Conservation (phyloP, 2,329 filamentous ascomycete species). For the Acarospora socialis region DNA sequence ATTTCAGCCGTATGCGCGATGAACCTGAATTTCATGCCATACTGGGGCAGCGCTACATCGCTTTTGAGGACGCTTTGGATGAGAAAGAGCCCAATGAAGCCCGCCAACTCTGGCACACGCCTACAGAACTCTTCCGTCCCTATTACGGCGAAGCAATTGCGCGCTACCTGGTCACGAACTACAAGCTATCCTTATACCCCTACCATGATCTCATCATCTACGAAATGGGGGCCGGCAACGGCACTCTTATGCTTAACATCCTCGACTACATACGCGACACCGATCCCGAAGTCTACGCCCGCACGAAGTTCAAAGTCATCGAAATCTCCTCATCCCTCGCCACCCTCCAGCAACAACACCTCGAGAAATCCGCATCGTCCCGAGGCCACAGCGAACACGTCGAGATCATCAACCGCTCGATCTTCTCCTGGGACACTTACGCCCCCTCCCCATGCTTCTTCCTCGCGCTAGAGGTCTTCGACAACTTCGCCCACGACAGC, state of each 20-base stretch:
- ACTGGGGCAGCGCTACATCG: constrained; percentile 65
- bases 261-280: constrained; percentile 86
- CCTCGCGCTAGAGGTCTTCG: constrained; percentile 92
- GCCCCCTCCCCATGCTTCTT: constrained; percentile 95
- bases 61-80: constrained; percentile 84
- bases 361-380: constrained; percentile 50
- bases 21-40: constrained; percentile 71
- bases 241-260: constrained; percentile 95
- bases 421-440: constrained; percentile 84
- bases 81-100: constrained; percentile 54
- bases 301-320: constrained; percentile 89
- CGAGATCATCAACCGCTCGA: constrained; percentile 84
- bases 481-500: constrained; percentile 93
- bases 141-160: constrained; percentile 96
- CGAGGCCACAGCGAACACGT: constrained; percentile 72
- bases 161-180: constrained; percentile 90
- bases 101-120: constrained; percentile 94
- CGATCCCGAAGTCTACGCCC: constrained; percentile 82
- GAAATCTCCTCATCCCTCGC: constrained; percentile 82
- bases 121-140: constrained; percentile 89
- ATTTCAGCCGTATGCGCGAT: constrained; percentile 68
- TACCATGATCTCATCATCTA: constrained; percentile 97
- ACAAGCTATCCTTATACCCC: constrained; percentile 83
- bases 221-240: constrained; percentile 95
- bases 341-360: constrained; percentile 56